A percentile compares a stretch with the other conserved stretches of the same genome.
Conservation (phyloP, 2,329 filamentous ascomycete species). For the Stachybotrys elegans region DNA sequence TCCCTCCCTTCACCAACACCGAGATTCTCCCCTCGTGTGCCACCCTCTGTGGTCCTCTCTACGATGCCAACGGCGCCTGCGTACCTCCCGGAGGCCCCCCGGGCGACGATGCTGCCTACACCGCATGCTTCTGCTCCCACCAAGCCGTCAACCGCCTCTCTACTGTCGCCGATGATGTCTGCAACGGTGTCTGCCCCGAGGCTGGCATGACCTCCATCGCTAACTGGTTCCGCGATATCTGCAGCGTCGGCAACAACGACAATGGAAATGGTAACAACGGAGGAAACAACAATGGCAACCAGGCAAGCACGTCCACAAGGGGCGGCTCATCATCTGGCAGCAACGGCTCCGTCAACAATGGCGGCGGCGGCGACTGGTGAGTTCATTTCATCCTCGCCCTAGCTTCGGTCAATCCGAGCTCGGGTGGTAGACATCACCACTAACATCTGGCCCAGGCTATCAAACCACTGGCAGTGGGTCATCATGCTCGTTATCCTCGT, state of each 20-base stretch:
- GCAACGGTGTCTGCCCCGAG: conserved; percentile 52
- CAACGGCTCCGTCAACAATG: not conserved
- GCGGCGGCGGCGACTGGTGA: conserved; percentile 39
- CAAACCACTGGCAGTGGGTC: conserved; percentile 72
- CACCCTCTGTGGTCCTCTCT: conserved; percentile 52
- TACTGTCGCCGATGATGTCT: conserved; percentile 52
- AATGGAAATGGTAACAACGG: conserved; percentile 10
- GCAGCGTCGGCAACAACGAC: conserved; percentile 36
- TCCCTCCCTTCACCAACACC: conserved; percentile 47
- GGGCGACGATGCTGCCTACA: conserved; percentile 48
- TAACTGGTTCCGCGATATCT: conserved; percentile 67
- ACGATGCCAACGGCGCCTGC: conserved; percentile 68
- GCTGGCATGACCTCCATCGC: conserved; percentile 52
- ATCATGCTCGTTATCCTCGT: conserved; percentile 73
- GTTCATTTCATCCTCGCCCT: conserved; percentile 10
- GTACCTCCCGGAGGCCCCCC: conserved; percentile 50
- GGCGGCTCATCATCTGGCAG: not conserved
- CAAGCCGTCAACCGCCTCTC: conserved; percentile 53
- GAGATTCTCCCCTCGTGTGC: conserved; percentile 57
- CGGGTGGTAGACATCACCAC: too few relatives aligned
- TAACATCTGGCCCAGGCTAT: conserved; percentile 51
- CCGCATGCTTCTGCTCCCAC: conserved; percentile 70
- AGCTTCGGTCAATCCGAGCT: too few relatives aligned
- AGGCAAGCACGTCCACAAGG: not conserved
- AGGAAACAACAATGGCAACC: conserved; percentile 7